These are phyloP conservation scores for Starmerella vaccinii DNA, from an alignment of 805 yeast genomes.

Conservation along the genomic window DNA sequence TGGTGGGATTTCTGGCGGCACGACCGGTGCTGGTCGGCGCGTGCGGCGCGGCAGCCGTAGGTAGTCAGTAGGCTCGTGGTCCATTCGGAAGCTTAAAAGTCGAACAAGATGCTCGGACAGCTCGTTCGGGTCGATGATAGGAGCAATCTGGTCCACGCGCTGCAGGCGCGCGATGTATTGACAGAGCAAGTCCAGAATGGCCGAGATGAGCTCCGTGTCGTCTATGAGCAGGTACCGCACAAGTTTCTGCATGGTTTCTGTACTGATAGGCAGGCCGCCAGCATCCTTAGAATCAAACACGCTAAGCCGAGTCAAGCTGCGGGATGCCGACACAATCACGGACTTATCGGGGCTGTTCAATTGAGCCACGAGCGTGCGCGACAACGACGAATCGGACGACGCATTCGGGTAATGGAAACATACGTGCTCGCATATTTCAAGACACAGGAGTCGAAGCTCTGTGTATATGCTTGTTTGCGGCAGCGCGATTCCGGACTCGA, in stretches of 20 bases:
- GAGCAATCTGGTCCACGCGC: constrained; percentile 46
- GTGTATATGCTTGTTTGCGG: constrained; percentile 25
- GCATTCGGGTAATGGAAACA: constrained; percentile 75
- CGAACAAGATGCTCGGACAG: constrained; percentile 54
- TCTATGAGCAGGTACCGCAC: constrained; percentile 39
- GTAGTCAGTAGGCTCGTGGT: constrained; percentile 31
- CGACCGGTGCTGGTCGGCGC: constrained; percentile 55
- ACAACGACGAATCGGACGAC: constrained; percentile 56
- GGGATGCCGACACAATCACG: constrained; percentile 54
- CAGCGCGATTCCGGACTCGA: constrained; percentile 32
- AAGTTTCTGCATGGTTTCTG: constrained; percentile 2
- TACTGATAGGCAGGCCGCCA: constrained; percentile 9
- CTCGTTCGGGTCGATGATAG: constrained; percentile 36
- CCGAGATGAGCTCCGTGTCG: constrained; percentile 60
- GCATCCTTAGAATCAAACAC: constrained; percentile 39
- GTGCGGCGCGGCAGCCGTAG: constrained; percentile 33
- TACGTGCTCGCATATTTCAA: constrained; percentile 72
- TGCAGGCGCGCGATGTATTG: constrained; percentile 60
- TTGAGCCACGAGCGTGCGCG: constrained; percentile 42
- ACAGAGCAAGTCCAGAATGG: constrained; percentile 71
- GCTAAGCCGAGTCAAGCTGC: constrained; percentile 69
- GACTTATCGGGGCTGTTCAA: constrained; percentile 55
- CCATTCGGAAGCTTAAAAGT: constrained; percentile 43
- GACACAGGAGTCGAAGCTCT: constrained; percentile 39
- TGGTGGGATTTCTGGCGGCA: constrained; percentile 51